Base-by-base conservation (phyloP, 2,329 filamentous ascomycete species). In the Xylaria sp. region DNA sequence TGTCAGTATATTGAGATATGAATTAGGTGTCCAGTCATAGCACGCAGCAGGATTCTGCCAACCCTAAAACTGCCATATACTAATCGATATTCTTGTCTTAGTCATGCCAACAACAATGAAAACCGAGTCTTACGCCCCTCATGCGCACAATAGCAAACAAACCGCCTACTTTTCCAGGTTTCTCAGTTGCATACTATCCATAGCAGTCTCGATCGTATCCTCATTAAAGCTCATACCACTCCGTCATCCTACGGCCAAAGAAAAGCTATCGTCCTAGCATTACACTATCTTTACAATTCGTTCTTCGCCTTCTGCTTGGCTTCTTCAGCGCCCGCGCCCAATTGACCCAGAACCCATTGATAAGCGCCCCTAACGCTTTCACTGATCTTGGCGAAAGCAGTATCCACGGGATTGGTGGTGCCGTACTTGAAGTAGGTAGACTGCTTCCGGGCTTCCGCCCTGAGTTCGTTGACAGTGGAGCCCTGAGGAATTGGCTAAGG, bases 351-450 rank as follows among this genome's bases (percentile, higher is more conserved):
- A 56, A 84, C 73, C 85, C 84, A 87, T 62, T 82, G 78, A 76
- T 80, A 82, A 25, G 79, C 77, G 23, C 76, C 76, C 67, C 79
- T 76, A 62, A 82, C 75, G 49, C 74, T 77, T 64, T 84, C 83
- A 60, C 77, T 76, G 59, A 91, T 69, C 75, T 89, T 89, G 72
- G 87, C 88, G 65, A 87, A 84, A 48, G 92, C 76, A 6, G 89
- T 90, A 53, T 81, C 86, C 52, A 83, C 78, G 13, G 91, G 89
- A 27, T 84, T 84, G 8, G 82, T 85, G 4, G 89, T 91, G 54
- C 91, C 91, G 70, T 93, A 91, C 71, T 84, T 85, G 81, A 92
- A 94, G 75, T 89, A 93, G 21, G 88, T 90, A 21, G 86, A 83
- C 70, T 93, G 89, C 74, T 88, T 88, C 67, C 90, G 87, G 15